Evolutionary conservation across 352 stramenopile genomes (phyloP).

Genomic region (Phytophthora lateralis): DNA sequence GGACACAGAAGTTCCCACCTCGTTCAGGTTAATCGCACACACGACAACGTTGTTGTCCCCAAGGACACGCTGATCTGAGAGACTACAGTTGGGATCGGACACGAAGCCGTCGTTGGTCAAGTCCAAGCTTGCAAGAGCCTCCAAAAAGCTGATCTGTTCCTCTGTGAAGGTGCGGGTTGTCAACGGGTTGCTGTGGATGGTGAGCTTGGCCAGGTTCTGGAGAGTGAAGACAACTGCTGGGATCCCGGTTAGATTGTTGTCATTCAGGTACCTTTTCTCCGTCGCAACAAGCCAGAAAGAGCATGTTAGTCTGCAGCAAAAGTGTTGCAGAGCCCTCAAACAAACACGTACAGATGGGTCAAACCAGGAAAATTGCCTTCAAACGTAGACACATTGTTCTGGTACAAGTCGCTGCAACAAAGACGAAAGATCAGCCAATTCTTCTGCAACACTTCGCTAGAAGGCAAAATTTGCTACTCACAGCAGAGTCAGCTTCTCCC

Average conservation of each 20-base stretch:
- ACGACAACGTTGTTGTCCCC: slow-evolving; percentile 18
- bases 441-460: not conserved
- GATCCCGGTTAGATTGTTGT: slow-evolving; percentile 27
- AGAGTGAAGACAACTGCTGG: slow-evolving; percentile 26
- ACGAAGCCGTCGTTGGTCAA: slow-evolving; percentile 16
- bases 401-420: slow-evolving; percentile 14
- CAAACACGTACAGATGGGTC: slow-evolving; percentile 18
- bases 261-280: slow-evolving; percentile 17
- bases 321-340: not conserved
- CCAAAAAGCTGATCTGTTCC: slow-evolving; percentile 23
- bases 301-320: not conserved
- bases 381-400: slow-evolving; percentile 25
- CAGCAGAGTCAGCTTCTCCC: slow-evolving; percentile 21
- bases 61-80: slow-evolving; percentile 12
- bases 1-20: not conserved
- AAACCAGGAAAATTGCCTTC: slow-evolving; percentile 25
- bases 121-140: slow-evolving; percentile 21
- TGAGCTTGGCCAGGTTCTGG: slow-evolving; percentile 16
- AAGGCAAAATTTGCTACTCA: slow-evolving; percentile 8
- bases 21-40: slow-evolving; percentile 5
- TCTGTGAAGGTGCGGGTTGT: slow-evolving; percentile 20
- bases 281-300: not conserved
- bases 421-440: not conserved
- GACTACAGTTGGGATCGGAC: slow-evolving; percentile 8
- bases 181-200: slow-evolving; percentile 22